A percentile compares a stretch with the other conserved stretches of the same genome.
These are phyloP conservation scores for Wallacemonas sp. DNA, from an alignment of 208 protist species.

Conservation along the genomic window DNA sequence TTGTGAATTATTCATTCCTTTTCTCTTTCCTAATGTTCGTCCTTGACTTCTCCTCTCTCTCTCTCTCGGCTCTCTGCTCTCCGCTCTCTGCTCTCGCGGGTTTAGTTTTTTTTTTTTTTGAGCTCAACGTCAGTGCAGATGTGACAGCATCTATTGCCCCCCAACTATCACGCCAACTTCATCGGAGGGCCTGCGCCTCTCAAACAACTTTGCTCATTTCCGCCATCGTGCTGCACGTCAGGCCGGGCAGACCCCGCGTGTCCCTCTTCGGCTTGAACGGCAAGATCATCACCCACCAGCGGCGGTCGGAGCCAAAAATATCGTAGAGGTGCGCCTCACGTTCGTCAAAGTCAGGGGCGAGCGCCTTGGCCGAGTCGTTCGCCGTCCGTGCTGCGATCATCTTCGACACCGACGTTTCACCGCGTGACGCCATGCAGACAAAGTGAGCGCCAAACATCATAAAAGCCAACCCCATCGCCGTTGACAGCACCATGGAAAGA, in stretches of 20 bases:
- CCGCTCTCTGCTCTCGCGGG: no score
- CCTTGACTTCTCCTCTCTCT: no score
- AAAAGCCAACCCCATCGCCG: conserved; percentile 54
- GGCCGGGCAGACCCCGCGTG: conserved; percentile 18
- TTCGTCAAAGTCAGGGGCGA: conserved; percentile 23
- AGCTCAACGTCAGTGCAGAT: no score
- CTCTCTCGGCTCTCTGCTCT: no score
- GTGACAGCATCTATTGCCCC: no score
- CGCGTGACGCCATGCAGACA: conserved; percentile 45
- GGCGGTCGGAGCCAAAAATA: conserved; percentile 57
- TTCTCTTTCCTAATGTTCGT: no score
- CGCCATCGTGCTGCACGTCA: background rate
- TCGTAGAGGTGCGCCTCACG: conserved; percentile 43
- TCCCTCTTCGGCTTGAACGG: conserved; percentile 47
- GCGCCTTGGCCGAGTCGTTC: conserved; percentile 17
- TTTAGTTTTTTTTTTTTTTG: no score
- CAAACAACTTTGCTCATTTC: conserved; percentile 9
- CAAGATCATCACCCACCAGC: conserved; percentile 59
- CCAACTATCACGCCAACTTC: no score
- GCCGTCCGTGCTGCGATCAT: conserved; percentile 28
- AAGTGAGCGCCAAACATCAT: conserved; percentile 48
- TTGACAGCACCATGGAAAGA: conserved; percentile 45
- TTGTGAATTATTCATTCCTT: no score
- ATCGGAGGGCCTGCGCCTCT: background rate
- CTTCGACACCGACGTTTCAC: conserved; percentile 59